Evolutionary conservation across 2,329 filamentous ascomycete genomes (phyloP), one percentile per base, ranked within the genome.

Genomic region (Ilyonectria mors-panacis): DNA sequence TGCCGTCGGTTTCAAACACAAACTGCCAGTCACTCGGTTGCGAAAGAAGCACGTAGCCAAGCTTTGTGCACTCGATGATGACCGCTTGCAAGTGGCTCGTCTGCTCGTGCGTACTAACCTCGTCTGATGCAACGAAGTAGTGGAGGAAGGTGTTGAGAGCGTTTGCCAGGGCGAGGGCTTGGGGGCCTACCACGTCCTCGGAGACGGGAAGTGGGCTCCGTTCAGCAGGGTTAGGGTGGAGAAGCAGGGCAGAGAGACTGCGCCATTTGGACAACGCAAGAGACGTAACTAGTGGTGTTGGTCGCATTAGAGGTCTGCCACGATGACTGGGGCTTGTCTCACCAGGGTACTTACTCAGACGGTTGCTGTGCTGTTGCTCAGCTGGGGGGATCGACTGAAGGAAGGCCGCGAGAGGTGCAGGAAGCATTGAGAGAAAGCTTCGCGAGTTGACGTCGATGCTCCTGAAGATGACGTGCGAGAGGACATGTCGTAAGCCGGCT

Each of bases 41-140:
- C 5, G 83, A 85, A 35, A 85, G 74, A 7, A 85, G 58, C 19
- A 81, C 59, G 63, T 84, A 82, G 12, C 83, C 84, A 28, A 85
- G 74, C 56, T 77, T 81, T 19, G 81, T 74, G 42, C 79, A 82
- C 70, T 84, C 82, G 4, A 78, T 66, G 19, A 84, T 79, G 13
- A 85, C 77, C 13, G 77, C 79, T 50, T 81, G 76, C 4, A 85
- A 75, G 48, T 84, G 80, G 13, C 73, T 77, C 58, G 76, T 73
- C 69, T 84, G 82, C 50, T 80, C 75, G 39, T 76, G 75, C 35
- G 66, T 71, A 17, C 68, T 69, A 3, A 71, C 70, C 9, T 72
- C 67, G 39, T 78, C 74, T 1, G 72, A 57, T 21, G 71, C 35
- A 3, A 80, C 73, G 54, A 84, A 84, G 2, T 71, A 68, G 2